phyloP scores from a whole-genome alignment of 1,139 yeast species.

The Hemisphaericaspora lyxosophila region DNA sequence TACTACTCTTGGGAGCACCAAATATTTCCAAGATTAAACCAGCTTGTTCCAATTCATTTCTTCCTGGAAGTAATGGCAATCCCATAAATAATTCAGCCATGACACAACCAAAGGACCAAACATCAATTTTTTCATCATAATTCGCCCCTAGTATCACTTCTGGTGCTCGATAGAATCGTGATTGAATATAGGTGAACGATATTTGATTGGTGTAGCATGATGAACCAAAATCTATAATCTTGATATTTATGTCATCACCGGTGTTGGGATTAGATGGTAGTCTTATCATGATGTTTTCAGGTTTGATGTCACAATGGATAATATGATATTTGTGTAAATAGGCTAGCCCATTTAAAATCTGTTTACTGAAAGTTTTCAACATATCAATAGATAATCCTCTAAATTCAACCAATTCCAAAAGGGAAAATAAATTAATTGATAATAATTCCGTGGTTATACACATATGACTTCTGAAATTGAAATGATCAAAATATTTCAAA shows the following conservation, averaged over 20 bases:
- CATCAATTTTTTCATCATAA: slow-evolving; percentile 67
- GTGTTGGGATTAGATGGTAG: slow-evolving; percentile 25
- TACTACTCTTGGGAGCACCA: slow-evolving; percentile 55
- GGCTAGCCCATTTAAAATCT: slow-evolving; percentile 59
- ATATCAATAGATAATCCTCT: slow-evolving; percentile 59
- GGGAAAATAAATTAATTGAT: slow-evolving; percentile 65
- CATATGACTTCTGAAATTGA: slow-evolving; percentile 79
- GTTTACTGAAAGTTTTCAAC: slow-evolving; percentile 51
- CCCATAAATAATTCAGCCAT: slow-evolving; percentile 68
- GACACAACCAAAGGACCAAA: slow-evolving; percentile 79
- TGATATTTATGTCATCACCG: slow-evolving; percentile 33
- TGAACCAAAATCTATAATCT: slow-evolving; percentile 68
- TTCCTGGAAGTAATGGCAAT: slow-evolving; percentile 67
- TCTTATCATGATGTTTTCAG: slow-evolving; percentile 61
- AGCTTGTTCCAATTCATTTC: slow-evolving; percentile 65
- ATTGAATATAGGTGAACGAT: slow-evolving; percentile 60
- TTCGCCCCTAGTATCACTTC: slow-evolving; percentile 81
- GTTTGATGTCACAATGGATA: slow-evolving; percentile 80
- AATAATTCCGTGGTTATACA: slow-evolving; percentile 77
- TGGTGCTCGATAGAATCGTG: slow-evolving; percentile 69
- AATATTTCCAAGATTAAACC: slow-evolving; percentile 57
- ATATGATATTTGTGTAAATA: slow-evolving; percentile 57
- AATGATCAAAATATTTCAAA: slow-evolving; percentile 63
- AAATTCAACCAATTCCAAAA: slow-evolving; percentile 60
- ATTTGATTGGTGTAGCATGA: slow-evolving; percentile 51